Evolutionary conservation across 768 basidiomycete species (phyloP).

Genomic region (Agaricus blazei): DNA sequence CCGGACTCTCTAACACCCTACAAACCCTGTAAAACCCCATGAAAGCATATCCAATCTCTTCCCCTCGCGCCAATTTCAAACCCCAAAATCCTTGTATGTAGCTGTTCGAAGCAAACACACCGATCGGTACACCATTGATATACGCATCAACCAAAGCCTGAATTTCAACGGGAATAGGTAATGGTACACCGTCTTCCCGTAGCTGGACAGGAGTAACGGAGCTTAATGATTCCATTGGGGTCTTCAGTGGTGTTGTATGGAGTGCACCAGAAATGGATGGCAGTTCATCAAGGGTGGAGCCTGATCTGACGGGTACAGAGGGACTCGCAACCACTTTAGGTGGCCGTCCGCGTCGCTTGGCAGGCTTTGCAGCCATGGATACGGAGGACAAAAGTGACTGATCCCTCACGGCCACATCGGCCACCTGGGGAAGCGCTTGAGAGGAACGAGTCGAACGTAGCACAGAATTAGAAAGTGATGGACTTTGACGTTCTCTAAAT

Average conservation of each 20-base stretch:
- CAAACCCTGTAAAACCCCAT: constrained; percentile 45
- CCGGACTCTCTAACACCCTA: constrained; percentile 28
- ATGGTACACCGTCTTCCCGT: constrained; percentile 1
- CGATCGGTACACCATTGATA: constrained; percentile 30
- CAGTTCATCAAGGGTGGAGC: not conserved
- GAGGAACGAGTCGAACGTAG: not conserved
- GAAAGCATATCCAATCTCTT: constrained; percentile 35
- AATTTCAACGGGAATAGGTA: constrained; percentile 25
- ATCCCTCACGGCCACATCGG: not conserved
- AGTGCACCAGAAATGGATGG: not conserved
- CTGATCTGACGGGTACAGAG: not conserved
- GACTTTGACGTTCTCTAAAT: too few relatives aligned
- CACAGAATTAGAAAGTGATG: too few relatives aligned
- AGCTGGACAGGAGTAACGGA: not conserved
- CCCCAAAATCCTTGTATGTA: constrained; percentile 21
- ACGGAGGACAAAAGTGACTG: not conserved
- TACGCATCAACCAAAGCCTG: constrained; percentile 37
- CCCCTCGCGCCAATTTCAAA: constrained; percentile 22
- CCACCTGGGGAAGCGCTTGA: not conserved
- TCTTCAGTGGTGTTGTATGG: not conserved
- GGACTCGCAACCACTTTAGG: not conserved
- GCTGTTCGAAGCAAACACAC: constrained; percentile 32
- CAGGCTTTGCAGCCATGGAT: not conserved
- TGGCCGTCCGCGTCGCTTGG: not conserved
- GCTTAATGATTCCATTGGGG: not conserved